phyloP scores from a whole-genome alignment of 208 protist species.

The Trichomonas gallinae region DNA sequence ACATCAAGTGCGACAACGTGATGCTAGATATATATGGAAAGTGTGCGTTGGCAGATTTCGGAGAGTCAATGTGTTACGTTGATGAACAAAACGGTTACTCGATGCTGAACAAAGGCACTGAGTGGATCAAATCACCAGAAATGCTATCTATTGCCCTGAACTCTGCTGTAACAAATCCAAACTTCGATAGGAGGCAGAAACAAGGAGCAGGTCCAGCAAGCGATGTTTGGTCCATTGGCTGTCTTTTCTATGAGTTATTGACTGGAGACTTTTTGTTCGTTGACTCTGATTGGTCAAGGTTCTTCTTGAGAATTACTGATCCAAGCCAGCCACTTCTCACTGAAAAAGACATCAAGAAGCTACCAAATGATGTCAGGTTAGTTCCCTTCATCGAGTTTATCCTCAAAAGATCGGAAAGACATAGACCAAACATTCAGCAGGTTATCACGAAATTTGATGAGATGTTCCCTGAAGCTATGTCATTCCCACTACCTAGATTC shows the following conservation, averaged over 20 bases:
- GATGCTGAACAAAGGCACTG: neutral
- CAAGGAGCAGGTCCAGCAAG: neutral
- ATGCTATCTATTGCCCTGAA: conserved; percentile 11
- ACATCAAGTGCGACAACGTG: conserved; percentile 8
- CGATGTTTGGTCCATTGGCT: conserved; percentile 37
- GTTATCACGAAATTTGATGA: neutral
- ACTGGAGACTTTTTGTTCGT: conserved; percentile 35
- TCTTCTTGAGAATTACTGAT: neutral
- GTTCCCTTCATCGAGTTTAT: neutral
- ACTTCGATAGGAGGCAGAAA: neutral
- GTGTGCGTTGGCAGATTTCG: neutral
- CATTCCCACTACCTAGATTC: neutral
- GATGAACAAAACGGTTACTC: neutral
- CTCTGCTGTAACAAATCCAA: neutral
- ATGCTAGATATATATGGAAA: neutral
- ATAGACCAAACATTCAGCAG: neutral
- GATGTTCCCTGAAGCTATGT: neutral
- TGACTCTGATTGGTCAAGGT: neutral
- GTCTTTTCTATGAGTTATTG: conserved; percentile 30
- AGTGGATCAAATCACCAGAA: conserved; percentile 15
- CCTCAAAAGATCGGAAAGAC: neutral
- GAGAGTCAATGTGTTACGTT: neutral
- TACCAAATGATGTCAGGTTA: neutral
- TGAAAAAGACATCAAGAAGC: neutral
- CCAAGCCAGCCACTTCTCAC: neutral